These are phyloP conservation scores for Agaricus subrufescens DNA, from an alignment of 768 basidiomycete genomes.

Conservation along the genomic window DNA sequence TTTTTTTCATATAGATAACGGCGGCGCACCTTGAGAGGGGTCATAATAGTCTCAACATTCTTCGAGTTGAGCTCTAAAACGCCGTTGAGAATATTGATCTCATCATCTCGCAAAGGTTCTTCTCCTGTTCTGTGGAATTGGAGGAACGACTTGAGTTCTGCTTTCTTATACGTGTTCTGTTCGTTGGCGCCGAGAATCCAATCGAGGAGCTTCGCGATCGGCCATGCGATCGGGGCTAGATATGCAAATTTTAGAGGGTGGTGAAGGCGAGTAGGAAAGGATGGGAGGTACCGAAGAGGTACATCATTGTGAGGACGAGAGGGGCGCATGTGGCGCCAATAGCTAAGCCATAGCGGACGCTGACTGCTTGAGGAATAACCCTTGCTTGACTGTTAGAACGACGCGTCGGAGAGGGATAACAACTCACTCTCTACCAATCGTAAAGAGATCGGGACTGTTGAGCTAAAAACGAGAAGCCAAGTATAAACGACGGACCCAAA, in stretches of 20 bases:
- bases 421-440: slow-evolving; percentile 63
- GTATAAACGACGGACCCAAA: slow-evolving; percentile 57
- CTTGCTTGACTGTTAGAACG: slow-evolving; percentile 18
- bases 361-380: slow-evolving; percentile 67
- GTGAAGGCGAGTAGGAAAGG: slow-evolving; percentile 1
- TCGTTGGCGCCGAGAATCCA: slow-evolving; percentile 72
- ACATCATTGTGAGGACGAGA: slow-evolving; percentile 72
- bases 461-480: not conserved
- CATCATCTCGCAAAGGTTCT: slow-evolving; percentile 76
- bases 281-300: slow-evolving; percentile 36
- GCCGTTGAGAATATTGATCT: slow-evolving; percentile 77
- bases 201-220: slow-evolving; percentile 81
- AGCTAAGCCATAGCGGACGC: slow-evolving; percentile 73
- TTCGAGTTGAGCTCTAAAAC: slow-evolving; percentile 76
- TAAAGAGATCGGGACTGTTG: slow-evolving; percentile 16
- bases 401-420: slow-evolving; percentile 12
- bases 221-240: slow-evolving; percentile 75
- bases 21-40: slow-evolving; percentile 58
- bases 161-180: slow-evolving; percentile 75
- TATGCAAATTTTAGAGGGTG: not conserved
- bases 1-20: not conserved
- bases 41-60: slow-evolving; percentile 77
- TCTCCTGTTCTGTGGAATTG: slow-evolving; percentile 76
- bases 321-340: slow-evolving; percentile 79
- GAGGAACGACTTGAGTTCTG: slow-evolving; percentile 73